Base-by-base conservation (phyloP, 2,329 filamentous ascomycete genomes). In the Camillea tinctor region DNA sequence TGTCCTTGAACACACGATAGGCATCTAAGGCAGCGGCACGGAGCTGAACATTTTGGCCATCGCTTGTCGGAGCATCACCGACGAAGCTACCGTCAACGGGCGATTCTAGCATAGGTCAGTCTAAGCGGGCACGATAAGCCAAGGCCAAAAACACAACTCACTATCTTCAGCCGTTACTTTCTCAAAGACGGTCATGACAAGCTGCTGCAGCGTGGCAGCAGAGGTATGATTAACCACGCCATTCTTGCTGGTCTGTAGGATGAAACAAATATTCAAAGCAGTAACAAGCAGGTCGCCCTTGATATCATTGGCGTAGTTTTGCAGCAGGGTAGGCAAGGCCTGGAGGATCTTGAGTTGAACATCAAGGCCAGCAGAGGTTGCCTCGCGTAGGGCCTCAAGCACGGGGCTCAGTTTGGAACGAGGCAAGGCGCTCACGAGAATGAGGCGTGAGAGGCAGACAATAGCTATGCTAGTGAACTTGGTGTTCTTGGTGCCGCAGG, bases 301-400 rank as follows among this genome's bases (percentile, higher is more conserved):
- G 44, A 99, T 79, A 59, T 96, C 90, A 40, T 84, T 82, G 0
- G 91, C 87, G 76, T 98, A 98, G 69, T 97, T 96, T 67, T 97
- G 93, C 22, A 98, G 78, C 40, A 99, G 77, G 1, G 93, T 92
- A 3, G 95, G 95, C 17, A 99, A 78, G 1, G 93, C 92, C 74
- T 99, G 95, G 15, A 99, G 80, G 56, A 98, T 95, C 76, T 98
- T 98, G 66, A 99, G 85, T 72, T 99, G 95, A 2, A 97, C 90
- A 77, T 99, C 95, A 60, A 97, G 78, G 15, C 86, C 81, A 72
- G 92, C 89, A 74, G 81, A 93, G 66, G 91, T 90, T 54, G 91
- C 93, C 73, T 97, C 91, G 72, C 89, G 89, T 67, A 99, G 83
- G 7, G 93, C 93, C 70, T 96, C 91, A 2, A 99, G 82, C 15